Evolutionary conservation across 441 rosid species (phyloP).

Genomic region (Populus trichocarpa): DNA sequence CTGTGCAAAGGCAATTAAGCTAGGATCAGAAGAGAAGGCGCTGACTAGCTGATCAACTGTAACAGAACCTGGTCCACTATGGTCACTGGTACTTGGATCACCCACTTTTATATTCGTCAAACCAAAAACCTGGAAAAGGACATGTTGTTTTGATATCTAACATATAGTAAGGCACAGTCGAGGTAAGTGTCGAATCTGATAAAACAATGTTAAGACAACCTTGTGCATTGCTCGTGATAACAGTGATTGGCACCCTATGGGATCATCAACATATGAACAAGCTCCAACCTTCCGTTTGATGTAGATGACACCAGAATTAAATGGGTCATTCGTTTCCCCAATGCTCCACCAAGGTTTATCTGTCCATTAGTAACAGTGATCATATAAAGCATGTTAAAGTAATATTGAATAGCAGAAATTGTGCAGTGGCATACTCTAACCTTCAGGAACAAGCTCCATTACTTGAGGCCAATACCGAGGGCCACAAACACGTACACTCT

Average conservation of each 20-base stretch:
- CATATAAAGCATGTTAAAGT: conserved; percentile 5
- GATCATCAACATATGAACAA: conserved; percentile 97
- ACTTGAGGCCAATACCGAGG: conserved; percentile 98
- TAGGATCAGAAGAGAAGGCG: conserved; percentile 94
- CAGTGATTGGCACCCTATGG: conserved; percentile 89
- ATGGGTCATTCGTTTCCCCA: conserved; percentile 73
- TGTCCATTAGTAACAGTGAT: conserved; percentile 28
- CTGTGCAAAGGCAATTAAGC: conserved; percentile 94
- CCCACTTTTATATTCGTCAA: conserved; percentile 47
- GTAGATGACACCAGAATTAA: conserved; percentile 83
- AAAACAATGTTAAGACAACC: conserved; percentile 39
- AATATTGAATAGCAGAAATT: conserved; percentile 18
- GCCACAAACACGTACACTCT: conserved; percentile 79
- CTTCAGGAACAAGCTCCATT: conserved; percentile 84
- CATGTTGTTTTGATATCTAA: conserved; percentile 8
- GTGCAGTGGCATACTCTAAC: conserved; percentile 36
- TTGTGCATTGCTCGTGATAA: conserved; percentile 98
- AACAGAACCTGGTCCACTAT: conserved; percentile 49
- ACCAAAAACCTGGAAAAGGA: conserved; percentile 67
- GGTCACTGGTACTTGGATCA: conserved; percentile 28
- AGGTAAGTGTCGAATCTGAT: conserved; percentile 7
- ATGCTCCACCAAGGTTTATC: conserved; percentile 92
- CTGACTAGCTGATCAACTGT: conserved; percentile 91
- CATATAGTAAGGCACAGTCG: neutral
- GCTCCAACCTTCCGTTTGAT: conserved; percentile 97